Evolutionary conservation across 2,329 filamentous ascomycete genomes (phyloP), one percentile per base, ranked within the genome.

Genomic region (Scytalidium lignicola): DNA sequence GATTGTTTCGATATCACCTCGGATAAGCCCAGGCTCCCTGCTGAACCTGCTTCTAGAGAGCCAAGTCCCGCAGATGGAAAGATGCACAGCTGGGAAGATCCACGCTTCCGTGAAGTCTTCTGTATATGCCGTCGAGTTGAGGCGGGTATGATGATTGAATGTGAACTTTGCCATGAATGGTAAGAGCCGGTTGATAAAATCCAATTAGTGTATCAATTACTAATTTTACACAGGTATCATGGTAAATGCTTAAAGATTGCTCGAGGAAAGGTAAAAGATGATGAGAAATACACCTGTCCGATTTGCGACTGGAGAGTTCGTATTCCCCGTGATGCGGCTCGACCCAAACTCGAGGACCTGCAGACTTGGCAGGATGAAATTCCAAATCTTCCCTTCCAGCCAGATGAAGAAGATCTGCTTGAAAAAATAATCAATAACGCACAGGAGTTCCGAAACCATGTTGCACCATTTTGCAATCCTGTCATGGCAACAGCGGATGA

Each of bases 61-160:
- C 85, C 87, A 23, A 83, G 76, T 23, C 84, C 85, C 3, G 70
- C 71, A 7, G 72, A 75, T 2, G 77, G 74, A 7, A 76, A 75
- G 42, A 63, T 69, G 46, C 75, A 66, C 52, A 78, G 70, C 57
- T 85, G 72, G 77, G 75, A 85, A 59, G 78, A 86, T 60, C 79
- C 74, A 64, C 83, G 71, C 26, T 77, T 77, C 49, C 70, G 80
- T 29, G 91, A 97, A 64, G 92, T 97, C 0, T 99, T 97, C 67
- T 99, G 93, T 68, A 96, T 99, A 58, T 99, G 93, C 70, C 83
- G 93, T 51, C 89, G 85, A 55, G 82, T 90, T 6, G 93, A 99
- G 68, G 90, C 92, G 32, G 93, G 93, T 46, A 95, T 97, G 86
- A 99, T 99, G 93, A 97, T 99, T 60, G 93, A 99, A 69, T 99